phyloP scores from a whole-genome alignment of 495 filamentous ascomycete species.

The Neurospora africana region DNA sequence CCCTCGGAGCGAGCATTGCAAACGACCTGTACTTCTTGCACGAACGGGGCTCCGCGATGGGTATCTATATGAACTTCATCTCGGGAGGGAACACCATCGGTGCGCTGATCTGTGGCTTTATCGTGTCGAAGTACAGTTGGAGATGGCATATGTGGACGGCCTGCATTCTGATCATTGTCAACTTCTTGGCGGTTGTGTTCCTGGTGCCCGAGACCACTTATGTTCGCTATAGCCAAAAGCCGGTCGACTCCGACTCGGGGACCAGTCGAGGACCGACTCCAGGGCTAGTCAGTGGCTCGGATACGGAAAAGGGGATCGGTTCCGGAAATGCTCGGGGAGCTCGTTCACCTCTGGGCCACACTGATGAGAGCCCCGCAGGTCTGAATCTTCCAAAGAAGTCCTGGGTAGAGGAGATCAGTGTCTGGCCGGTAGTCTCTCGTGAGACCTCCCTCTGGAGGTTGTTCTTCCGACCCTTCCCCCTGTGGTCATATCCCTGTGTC shows the following conservation, averaged over 20 bases:
- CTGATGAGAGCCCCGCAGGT: background rate
- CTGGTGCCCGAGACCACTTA: conserved; percentile 33
- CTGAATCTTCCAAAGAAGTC: conserved; percentile 13
- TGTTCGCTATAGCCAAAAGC: conserved; percentile 13
- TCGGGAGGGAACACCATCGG: conserved; percentile 29
- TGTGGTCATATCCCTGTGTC: conserved; percentile 32
- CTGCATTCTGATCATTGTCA: conserved; percentile 20
- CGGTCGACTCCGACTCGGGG: background rate
- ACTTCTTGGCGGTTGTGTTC: conserved; percentile 25
- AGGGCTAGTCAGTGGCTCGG: background rate
- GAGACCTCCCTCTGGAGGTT: conserved; percentile 18
- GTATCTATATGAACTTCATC: conserved; percentile 31
- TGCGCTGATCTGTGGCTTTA: conserved; percentile 30
- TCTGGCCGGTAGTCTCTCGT: conserved; percentile 17
- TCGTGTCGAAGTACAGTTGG: conserved; percentile 29
- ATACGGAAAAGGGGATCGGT: background rate
- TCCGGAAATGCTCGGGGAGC: background rate
- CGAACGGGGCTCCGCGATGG: conserved; percentile 31
- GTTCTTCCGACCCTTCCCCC: conserved; percentile 28
- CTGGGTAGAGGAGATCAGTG: conserved; percentile 16
- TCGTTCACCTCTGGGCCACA: background rate
- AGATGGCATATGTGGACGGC: conserved; percentile 29
- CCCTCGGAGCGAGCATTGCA: conserved; percentile 28
- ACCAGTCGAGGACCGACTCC: background rate
- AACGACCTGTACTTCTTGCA: conserved; percentile 35